Evolutionary conservation across 1,139 yeast genomes (phyloP).

Genomic region (Yamadazyma blattariae): DNA sequence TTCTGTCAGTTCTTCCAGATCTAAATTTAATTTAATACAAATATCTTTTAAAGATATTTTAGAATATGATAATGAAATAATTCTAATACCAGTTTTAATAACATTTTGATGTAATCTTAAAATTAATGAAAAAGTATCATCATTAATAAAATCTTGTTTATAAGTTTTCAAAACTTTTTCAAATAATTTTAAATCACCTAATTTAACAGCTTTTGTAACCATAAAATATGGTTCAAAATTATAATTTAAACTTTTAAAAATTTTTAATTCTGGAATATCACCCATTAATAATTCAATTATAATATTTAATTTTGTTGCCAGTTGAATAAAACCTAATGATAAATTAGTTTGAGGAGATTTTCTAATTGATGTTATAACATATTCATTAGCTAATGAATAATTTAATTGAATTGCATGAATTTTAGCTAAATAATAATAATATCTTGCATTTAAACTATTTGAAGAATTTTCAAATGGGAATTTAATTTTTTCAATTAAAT

Average conservation of each 20-base stretch:
- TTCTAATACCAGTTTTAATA: conserved; percentile 95
- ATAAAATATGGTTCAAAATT: conserved; percentile 75
- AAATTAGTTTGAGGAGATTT: conserved; percentile 93
- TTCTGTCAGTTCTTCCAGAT: conserved; percentile 94
- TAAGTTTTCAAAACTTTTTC: conserved; percentile 69
- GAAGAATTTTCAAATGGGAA: conserved; percentile 79
- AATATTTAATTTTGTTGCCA: conserved; percentile 85
- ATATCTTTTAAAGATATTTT: conserved; percentile 86
- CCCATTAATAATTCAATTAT: conserved; percentile 93
- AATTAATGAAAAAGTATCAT: conserved; percentile 82
- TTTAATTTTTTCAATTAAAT: conserved; percentile 82
- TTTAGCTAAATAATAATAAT: conserved; percentile 83
- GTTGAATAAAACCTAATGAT: conserved; percentile 85
- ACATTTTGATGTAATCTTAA: conserved; percentile 93
- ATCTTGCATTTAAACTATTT: conserved; percentile 88
- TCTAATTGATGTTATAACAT: conserved; percentile 87
- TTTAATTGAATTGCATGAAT: conserved; percentile 91
- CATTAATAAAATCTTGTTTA: conserved; percentile 62
- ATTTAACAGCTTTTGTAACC: conserved; percentile 87
- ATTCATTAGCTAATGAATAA: conserved; percentile 87
- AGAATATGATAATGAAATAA: conserved; percentile 87
- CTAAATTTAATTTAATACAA: conserved; percentile 87
- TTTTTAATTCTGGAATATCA: conserved; percentile 90
- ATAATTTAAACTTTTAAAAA: conserved; percentile 60
- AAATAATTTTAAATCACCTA: conserved; percentile 85